These are phyloP conservation scores for Amborella trichopoda DNA, from an alignment of 164 flowering plant species.

Conservation along the genomic window DNA sequence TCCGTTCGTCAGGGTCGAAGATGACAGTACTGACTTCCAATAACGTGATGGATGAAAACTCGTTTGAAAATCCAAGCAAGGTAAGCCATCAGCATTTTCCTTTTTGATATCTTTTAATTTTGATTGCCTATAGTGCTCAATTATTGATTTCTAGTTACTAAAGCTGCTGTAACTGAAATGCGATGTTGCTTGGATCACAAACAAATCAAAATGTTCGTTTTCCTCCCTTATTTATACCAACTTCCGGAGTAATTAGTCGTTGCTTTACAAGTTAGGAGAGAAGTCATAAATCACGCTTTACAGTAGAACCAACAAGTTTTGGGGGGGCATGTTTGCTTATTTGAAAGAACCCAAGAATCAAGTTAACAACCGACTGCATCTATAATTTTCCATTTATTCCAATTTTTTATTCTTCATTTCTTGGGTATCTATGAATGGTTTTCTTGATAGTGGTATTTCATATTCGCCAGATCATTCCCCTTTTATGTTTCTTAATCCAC, in stretches of 20 bases:
- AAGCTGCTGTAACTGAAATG: not conserved
- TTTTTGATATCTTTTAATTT: not conserved
- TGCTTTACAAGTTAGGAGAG: not conserved
- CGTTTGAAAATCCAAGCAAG: constrained; percentile 56
- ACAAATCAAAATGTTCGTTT: not conserved
- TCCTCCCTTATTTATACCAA: not conserved
- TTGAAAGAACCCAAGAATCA: too few species aligned
- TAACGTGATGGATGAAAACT: constrained; percentile 73
- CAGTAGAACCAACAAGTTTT: too few species aligned
- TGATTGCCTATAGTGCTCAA: not conserved
- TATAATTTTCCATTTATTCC: too few species aligned
- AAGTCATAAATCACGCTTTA: too few species aligned
- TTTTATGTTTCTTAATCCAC: too few species aligned
- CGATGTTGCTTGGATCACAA: not conserved
- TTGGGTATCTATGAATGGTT: too few species aligned
- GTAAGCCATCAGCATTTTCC: constrained; percentile 14
- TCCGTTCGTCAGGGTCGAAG: constrained; percentile 24
- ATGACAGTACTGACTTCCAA: constrained; percentile 48
- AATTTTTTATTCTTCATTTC: too few species aligned
- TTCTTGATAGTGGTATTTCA: too few species aligned
- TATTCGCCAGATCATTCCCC: too few species aligned
- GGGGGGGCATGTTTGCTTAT: too few species aligned
- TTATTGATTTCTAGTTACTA: not conserved
- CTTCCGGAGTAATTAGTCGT: not conserved
- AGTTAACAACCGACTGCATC: too few species aligned